Evolutionary conservation across 805 yeast genomes (phyloP).

Genomic region (Candida xyloterini): DNA sequence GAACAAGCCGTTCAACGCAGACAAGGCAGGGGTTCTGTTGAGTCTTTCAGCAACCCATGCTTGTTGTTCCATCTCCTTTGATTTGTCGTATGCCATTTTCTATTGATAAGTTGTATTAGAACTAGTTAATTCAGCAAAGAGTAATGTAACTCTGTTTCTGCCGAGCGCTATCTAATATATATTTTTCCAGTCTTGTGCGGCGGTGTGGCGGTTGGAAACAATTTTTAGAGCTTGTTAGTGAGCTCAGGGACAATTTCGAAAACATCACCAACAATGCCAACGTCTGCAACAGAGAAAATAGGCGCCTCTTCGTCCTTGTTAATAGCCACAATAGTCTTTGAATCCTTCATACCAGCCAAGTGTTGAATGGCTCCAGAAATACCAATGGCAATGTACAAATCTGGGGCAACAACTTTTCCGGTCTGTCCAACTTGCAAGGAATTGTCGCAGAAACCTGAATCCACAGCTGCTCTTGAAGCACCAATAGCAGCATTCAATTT

Average conservation of each 20-base stretch:
- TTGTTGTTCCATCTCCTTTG: conserved; percentile 41
- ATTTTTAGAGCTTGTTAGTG: conserved; percentile 58
- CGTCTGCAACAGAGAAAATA: conserved; percentile 85
- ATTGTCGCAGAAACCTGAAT: conserved; percentile 92
- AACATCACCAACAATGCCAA: conserved; percentile 86
- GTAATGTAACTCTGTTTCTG: conserved; percentile 3
- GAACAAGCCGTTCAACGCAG: conserved; percentile 55
- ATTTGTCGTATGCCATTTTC: conserved; percentile 27
- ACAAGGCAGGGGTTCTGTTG: conserved; percentile 52
- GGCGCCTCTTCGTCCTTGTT: conserved; percentile 95
- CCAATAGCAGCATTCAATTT: conserved; percentile 90
- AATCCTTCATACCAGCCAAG: conserved; percentile 97
- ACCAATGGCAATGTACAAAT: conserved; percentile 88
- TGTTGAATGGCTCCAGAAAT: conserved; percentile 98
- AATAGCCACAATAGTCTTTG: conserved; percentile 89
- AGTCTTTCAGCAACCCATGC: conserved; percentile 48
- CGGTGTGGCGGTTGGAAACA: conserved; percentile 2
- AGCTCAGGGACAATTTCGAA: conserved; percentile 88
- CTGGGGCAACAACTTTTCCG: conserved; percentile 97
- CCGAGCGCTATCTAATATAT: conserved; percentile 7
- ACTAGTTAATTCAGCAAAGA: conserved; percentile 6
- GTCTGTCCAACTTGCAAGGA: conserved; percentile 98
- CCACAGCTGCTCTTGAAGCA: conserved; percentile 98
- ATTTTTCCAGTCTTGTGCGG: background rate
- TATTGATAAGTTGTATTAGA: conserved; percentile 1